Evolutionary conservation across 352 stramenopile genomes (phyloP).

Genomic region (Pythium aphanidermatum): DNA sequence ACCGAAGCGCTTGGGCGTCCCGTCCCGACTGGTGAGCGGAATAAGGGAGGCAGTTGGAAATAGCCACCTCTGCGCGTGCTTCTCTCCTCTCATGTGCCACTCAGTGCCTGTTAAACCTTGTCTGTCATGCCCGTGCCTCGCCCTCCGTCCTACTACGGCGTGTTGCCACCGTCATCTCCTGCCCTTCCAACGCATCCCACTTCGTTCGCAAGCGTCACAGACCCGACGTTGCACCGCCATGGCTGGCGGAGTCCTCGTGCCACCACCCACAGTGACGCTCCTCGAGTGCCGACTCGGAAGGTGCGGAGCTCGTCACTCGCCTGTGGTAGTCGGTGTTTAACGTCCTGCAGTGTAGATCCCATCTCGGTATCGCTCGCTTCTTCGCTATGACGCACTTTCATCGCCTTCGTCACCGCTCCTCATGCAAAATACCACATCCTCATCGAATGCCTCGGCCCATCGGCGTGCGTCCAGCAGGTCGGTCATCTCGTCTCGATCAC

Average conservation of each 20-base stretch:
- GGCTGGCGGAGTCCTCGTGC: constrained; percentile 44
- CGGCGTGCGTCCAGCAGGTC: too few relatives aligned
- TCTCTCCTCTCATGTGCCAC: too few relatives aligned
- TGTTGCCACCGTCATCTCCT: neutral
- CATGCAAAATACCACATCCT: neutral
- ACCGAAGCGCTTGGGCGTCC: too few relatives aligned
- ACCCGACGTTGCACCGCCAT: constrained; percentile 46
- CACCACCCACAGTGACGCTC: constrained; percentile 11
- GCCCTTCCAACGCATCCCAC: constrained; percentile 12
- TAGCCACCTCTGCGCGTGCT: neutral
- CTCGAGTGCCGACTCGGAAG: constrained; percentile 23
- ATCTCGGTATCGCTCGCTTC: constrained; percentile 27
- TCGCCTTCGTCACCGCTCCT: neutral
- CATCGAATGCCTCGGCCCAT: neutral
- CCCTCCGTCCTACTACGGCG: neutral
- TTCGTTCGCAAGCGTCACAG: constrained; percentile 50
- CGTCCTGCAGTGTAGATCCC: constrained; percentile 25
- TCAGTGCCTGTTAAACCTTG: too few relatives aligned
- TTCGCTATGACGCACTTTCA: constrained; percentile 19
- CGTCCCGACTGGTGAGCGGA: neutral
- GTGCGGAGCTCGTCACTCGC: constrained; percentile 11
- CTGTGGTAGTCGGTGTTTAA: neutral
- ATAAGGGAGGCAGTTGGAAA: neutral
- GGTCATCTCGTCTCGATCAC: too few relatives aligned
- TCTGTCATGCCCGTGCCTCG: constrained; percentile 14